A percentile compares a stretch with the other conserved stretches of the same genome.
Conservation (phyloP, 2,329 filamentous ascomycete species). For the Penicillium fuscoglaucum region DNA sequence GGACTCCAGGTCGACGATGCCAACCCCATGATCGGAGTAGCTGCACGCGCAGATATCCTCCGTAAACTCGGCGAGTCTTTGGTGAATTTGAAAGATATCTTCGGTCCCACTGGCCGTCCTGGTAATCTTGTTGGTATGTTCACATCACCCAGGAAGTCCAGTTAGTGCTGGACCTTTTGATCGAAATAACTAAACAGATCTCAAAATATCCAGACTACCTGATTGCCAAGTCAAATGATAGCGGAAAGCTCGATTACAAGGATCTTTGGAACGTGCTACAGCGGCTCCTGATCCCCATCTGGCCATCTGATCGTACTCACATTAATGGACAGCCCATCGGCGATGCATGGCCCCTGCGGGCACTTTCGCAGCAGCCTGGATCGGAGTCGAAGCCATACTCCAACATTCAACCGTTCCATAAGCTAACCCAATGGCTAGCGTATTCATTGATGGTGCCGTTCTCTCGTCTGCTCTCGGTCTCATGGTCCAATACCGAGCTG, state of each 20-base stretch:
- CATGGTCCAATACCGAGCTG: constrained; percentile 55
- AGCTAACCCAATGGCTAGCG: constrained; percentile 70
- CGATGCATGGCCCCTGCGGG: constrained; percentile 52
- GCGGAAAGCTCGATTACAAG: constrained; percentile 39
- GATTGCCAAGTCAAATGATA: constrained; percentile 25
- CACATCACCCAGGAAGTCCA: not conserved
- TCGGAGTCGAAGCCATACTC: constrained; percentile 14
- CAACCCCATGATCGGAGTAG: constrained; percentile 51
- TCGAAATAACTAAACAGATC: not conserved
- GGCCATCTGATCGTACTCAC: constrained; percentile 49
- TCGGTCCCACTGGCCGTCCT: constrained; percentile 47
- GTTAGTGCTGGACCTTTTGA: no score
- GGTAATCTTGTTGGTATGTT: constrained; percentile 52
- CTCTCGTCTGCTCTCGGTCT: constrained; percentile 52
- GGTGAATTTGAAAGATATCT: constrained; percentile 39
- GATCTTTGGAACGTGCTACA: constrained; percentile 49
- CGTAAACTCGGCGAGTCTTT: constrained; percentile 48
- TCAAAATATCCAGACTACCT: constrained; percentile 42
- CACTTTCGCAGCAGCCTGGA: constrained; percentile 10
- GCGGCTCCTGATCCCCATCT: constrained; percentile 49
- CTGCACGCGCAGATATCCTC: constrained; percentile 46
- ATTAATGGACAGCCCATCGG: constrained; percentile 48
- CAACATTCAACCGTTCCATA: constrained; percentile 57
- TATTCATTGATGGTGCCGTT: constrained; percentile 72
- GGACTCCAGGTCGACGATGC: constrained; percentile 48